Evolutionary conservation across 2,329 filamentous ascomycete species (phyloP), one percentile per base, ranked within the genome.

Genomic region (Fusarium chlamydosporum): DNA sequence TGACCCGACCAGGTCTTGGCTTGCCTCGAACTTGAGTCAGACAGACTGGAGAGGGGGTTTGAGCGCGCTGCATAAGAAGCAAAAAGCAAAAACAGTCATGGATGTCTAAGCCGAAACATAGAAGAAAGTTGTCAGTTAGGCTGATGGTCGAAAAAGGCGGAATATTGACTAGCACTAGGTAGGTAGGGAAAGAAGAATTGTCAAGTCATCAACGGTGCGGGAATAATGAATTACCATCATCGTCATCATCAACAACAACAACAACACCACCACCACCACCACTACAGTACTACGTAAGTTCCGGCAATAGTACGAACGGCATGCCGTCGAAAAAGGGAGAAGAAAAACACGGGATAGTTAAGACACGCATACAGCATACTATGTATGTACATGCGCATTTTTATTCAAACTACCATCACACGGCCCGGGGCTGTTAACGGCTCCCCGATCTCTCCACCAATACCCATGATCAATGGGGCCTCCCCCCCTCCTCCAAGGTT

Each of bases 361-460:
- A 23, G 23, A 23, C 23, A 23, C 23, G 23, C 23, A 23, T 23
- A 23, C 23, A 23, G 23, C 23, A 23, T 23, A 15, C 7, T 7
- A 43, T 8, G 16, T 7, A 43, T 8, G 16, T 18, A 3, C 12
- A 29, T 18, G 31, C 42, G 42, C 20, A 45, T 31, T 29, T 29
- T 23, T 45, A 10, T 9, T 50, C 33, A 23, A 23, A 50, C 42
- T 26, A 50, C 47, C 47, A 50, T 35, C 40, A 34, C 20, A 60
- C 40, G 31, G 56, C 26, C 33, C 56, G 64, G 65, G 65, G 64
- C 52, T 50, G 29, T 40, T 43, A 40, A 47, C 65, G 58, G 64
- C 43, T 67, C 65, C 65, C 65, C 65, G 65, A 68, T 64, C 47
- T 65, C 58, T 47, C 65, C 64, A 68, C 58, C 65, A 46, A 50